Evolutionary conservation across 345 rosid species (phyloP).

Genomic region (Firmiana major): DNA sequence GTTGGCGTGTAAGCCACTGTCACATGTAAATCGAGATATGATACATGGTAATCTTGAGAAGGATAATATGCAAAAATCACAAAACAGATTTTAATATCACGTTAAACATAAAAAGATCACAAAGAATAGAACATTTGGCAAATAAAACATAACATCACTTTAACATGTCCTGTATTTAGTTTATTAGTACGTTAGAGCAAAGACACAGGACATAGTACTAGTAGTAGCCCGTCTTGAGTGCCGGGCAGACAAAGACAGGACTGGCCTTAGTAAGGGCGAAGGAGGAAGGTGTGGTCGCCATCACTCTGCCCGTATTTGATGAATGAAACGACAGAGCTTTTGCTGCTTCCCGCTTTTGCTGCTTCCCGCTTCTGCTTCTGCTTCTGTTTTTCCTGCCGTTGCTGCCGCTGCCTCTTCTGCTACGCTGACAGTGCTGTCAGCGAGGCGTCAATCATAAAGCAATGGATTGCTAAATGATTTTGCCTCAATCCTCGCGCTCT

Average conservation of each 20-base stretch:
- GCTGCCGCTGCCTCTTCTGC: slow-evolving; percentile 4
- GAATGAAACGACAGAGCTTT: slow-evolving; percentile 8
- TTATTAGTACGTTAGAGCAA: background rate
- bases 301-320: slow-evolving; percentile 19
- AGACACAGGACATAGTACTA: background rate
- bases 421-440: slow-evolving; percentile 45
- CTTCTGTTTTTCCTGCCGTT: background rate
- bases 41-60: too few species aligned
- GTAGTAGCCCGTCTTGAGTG: slow-evolving; percentile 34
- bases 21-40: too few species aligned
- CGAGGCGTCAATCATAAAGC: slow-evolving; percentile 70
- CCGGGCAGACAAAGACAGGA: slow-evolving; percentile 45
- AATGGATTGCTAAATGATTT: slow-evolving; percentile 63
- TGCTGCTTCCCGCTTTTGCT: background rate
- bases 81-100: too few species aligned
- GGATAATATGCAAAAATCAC: too few species aligned
- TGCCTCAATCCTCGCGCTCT: slow-evolving; percentile 29
- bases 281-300: slow-evolving; percentile 37
- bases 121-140: too few species aligned
- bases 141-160: too few species aligned
- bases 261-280: slow-evolving; percentile 27
- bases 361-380: slow-evolving; percentile 11
- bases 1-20: too few species aligned
- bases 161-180: too few species aligned
- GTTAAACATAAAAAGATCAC: too few species aligned